Base-by-base conservation (phyloP, 306 rosid species). In the Pyrus communis region DNA sequence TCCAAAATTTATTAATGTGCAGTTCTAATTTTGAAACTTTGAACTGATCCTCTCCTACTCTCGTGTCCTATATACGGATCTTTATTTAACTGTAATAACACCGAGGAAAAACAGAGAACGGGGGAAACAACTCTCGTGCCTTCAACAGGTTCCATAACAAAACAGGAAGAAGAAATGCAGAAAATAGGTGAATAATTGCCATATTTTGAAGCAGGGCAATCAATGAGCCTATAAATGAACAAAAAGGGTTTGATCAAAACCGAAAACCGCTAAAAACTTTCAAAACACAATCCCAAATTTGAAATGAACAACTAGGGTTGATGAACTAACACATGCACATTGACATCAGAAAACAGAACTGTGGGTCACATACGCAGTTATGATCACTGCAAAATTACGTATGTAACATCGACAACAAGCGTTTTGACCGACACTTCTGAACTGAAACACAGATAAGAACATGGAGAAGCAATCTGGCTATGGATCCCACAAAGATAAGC, bases 401-500 rank as follows among this genome's bases (percentile, higher is more conserved):
- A 40, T 43, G 21, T 61, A 43, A 14, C 77, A 61, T 42, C 60
- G 19, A 69, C 4, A 22, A 17, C 17, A 3, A 60, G 31, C 27
- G 19, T 23, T 60, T 67, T 18, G 49, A 66, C 9, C 49, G 1
- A 35, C 40, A 38, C 27, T 22, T 67, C 63, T 9, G 27, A 18
- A 35, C 49, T 51, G 25, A 6, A 63, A 68, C 21, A 25, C 21
- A 55, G 28, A 59, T 25, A 9, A 73, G 61, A 63, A 40, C 80
- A 62, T 15, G 33, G 21, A 58, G 67, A 51, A 11, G 60, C 70
- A 46, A 86, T 79, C 74, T 79, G 73, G 73, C 14, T 71, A 84
- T 87, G 97, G 92, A 91, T 78, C 92, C 97, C 93, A 86, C 92
- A 79, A 75, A 85, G 86, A 82, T 83, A 82, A 35, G 28, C 82